A percentile compares a stretch with the other conserved stretches of the same genome.
Evolutionary conservation across 768 basidiomycete genomes (phyloP).

Genomic region (Leccinum olivaceopallidum): DNA sequence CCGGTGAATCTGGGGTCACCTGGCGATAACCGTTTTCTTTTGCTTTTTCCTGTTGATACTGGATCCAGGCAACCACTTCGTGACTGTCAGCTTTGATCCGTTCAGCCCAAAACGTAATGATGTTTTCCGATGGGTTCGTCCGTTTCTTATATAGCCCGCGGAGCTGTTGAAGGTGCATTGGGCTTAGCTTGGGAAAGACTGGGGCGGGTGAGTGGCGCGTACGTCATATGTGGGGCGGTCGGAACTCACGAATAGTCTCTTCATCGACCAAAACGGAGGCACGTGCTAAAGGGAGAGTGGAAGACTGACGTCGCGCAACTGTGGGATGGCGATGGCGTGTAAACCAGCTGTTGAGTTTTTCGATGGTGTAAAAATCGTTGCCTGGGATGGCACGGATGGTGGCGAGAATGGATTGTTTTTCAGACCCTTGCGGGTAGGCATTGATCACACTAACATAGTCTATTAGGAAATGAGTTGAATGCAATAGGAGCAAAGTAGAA

Average conservation of each 20-base stretch:
- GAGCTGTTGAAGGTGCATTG: constrained; percentile 25
- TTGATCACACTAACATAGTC: constrained; percentile 21
- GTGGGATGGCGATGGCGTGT: constrained; percentile 18
- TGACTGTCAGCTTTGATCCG: constrained; percentile 19
- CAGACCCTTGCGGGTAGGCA: constrained; percentile 10
- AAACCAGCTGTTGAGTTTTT: constrained; percentile 25
- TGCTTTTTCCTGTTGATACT: constrained; percentile 31
- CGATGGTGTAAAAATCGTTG: constrained; percentile 19
- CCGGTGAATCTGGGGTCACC: constrained; percentile 14
- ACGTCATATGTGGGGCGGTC: background rate
- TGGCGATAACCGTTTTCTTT: background rate
- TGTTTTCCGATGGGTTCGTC: constrained; percentile 16
- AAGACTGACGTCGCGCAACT: background rate
- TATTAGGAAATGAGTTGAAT: constrained; percentile 3
- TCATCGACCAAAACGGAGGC: constrained; percentile 15
- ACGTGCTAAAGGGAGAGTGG: background rate
- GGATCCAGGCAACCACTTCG: constrained; percentile 28
- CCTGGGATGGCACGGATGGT: constrained; percentile 22
- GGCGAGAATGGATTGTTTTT: constrained; percentile 19
- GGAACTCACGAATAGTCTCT: constrained; percentile 27
- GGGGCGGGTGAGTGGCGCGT: background rate
- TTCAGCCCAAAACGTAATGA: constrained; percentile 30
- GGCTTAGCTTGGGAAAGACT: constrained; percentile 32
- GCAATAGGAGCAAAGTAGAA: background rate
- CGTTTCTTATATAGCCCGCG: constrained; percentile 18